A percentile compares a stretch with the other conserved stretches of the same genome.
phyloP scores from a whole-genome alignment of 148 eudicot species.

The Suaeda aralocaspica region DNA sequence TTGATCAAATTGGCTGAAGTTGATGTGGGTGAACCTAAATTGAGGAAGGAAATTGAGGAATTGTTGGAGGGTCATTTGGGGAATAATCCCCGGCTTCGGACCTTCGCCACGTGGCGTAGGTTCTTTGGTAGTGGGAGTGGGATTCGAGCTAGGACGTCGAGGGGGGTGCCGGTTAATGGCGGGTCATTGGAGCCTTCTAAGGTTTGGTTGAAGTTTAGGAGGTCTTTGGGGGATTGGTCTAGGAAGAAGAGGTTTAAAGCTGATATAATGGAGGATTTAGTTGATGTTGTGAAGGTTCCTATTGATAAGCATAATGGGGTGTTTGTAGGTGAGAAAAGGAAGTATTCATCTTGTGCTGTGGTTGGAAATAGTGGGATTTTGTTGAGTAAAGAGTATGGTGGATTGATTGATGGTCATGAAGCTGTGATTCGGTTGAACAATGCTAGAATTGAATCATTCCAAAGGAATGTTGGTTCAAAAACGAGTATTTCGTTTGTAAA shows the following conservation, averaged over 20 bases:
- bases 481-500: constrained; percentile 74
- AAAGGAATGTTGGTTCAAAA: constrained; percentile 56
- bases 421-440: constrained; percentile 78
- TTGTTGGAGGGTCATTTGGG: constrained; percentile 46
- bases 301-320: constrained; percentile 33
- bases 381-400: constrained; percentile 47
- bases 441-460: constrained; percentile 46
- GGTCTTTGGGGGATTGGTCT: constrained; percentile 52
- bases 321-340: constrained; percentile 12
- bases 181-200: constrained; percentile 41
- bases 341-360: constrained; percentile 73
- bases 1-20: constrained; percentile 51
- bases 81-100: constrained; percentile 28
- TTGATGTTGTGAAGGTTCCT: constrained; percentile 30
- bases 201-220: constrained; percentile 38
- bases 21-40: constrained; percentile 41
- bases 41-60: constrained; percentile 47
- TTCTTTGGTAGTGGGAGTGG: constrained; percentile 24
- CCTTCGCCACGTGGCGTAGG: constrained; percentile 46
- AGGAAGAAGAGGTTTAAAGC: constrained; percentile 40
- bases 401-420: constrained; percentile 60
- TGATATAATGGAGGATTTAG: constrained; percentile 45
- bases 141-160: constrained; percentile 31
- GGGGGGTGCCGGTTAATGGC: constrained; percentile 34
- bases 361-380: constrained; percentile 96